Evolutionary conservation across 2,329 filamentous ascomycete genomes (phyloP).

Genomic region (Paecilomyces sp.): DNA sequence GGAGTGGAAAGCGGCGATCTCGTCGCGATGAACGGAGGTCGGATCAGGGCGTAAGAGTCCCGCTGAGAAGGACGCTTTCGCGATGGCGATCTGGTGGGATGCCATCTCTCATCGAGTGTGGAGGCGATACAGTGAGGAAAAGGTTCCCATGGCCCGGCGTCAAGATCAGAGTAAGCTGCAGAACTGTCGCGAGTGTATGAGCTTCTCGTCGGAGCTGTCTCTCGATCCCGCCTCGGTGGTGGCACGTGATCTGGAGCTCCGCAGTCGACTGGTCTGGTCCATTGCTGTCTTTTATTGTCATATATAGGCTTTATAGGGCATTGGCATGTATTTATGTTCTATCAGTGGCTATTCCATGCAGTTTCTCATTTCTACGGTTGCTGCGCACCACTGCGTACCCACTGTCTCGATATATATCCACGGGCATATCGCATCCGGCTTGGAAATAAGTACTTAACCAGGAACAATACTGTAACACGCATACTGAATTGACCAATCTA

Average conservation of each 20-base stretch:
- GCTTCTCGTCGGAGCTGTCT: neutral
- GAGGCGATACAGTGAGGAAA: neutral
- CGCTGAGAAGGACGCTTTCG: constrained; percentile 70
- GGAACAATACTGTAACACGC: too few species aligned
- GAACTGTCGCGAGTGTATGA: neutral
- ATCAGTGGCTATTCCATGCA: too few species aligned
- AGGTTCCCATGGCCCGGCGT: neutral
- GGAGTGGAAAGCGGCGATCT: constrained; percentile 62
- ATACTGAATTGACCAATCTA: too few species aligned
- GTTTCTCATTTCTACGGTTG: too few species aligned
- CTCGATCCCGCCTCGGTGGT: neutral
- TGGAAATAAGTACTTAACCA: too few species aligned
- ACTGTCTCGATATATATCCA: too few species aligned
- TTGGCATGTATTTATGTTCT: too few species aligned
- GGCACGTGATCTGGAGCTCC: neutral
- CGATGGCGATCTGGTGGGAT: constrained; percentile 65
- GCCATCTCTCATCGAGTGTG: constrained; percentile 45
- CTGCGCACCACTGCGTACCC: too few species aligned
- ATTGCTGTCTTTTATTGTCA: too few species aligned
- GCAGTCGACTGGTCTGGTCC: neutral
- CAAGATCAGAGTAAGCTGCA: neutral
- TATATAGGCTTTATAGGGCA: too few species aligned
- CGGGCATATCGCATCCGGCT: too few species aligned
- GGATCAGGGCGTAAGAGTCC: constrained; percentile 68
- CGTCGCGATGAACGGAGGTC: constrained; percentile 58